Evolutionary conservation across 768 basidiomycete species (phyloP).

Genomic region (Exidia glandulosa): DNA sequence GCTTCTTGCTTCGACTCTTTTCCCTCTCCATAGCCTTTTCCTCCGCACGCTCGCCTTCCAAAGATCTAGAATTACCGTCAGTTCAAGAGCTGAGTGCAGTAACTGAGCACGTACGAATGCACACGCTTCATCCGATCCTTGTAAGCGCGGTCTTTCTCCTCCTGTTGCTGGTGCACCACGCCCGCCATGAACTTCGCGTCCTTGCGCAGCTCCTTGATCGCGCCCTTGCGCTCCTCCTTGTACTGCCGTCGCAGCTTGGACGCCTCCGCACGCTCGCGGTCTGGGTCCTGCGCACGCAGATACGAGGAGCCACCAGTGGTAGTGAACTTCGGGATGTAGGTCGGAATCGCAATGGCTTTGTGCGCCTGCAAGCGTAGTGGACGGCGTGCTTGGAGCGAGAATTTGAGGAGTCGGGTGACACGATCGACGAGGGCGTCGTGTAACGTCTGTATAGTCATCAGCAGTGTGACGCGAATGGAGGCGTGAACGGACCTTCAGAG

Average conservation of each 20-base stretch:
- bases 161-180: slow-evolving; percentile 75
- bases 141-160: slow-evolving; percentile 76
- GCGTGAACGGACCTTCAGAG: slow-evolving; percentile 38
- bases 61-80: slow-evolving; percentile 34
- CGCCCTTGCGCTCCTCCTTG: slow-evolving; percentile 94
- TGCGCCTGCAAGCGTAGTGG: slow-evolving; percentile 84
- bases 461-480: background rate
- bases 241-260: slow-evolving; percentile 78
- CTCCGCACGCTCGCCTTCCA: slow-evolving; percentile 86
- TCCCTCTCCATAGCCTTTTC: slow-evolving; percentile 86
- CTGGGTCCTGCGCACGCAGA: slow-evolving; percentile 75
- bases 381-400: slow-evolving; percentile 56
- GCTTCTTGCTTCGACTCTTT: slow-evolving; percentile 63
- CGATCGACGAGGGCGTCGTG: slow-evolving; percentile 36
- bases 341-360: slow-evolving; percentile 91
- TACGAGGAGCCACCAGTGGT: slow-evolving; percentile 53
- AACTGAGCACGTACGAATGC: background rate
- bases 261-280: slow-evolving; percentile 79
- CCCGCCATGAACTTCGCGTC: slow-evolving; percentile 87
- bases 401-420: slow-evolving; percentile 55
- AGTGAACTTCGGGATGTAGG: slow-evolving; percentile 92
- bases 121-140: slow-evolving; percentile 76
- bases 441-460: slow-evolving; percentile 22
- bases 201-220: slow-evolving; percentile 91
- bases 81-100: background rate